Conservation (phyloP, 1,139 yeast genomes). For the Blastobotrys apis region DNA sequence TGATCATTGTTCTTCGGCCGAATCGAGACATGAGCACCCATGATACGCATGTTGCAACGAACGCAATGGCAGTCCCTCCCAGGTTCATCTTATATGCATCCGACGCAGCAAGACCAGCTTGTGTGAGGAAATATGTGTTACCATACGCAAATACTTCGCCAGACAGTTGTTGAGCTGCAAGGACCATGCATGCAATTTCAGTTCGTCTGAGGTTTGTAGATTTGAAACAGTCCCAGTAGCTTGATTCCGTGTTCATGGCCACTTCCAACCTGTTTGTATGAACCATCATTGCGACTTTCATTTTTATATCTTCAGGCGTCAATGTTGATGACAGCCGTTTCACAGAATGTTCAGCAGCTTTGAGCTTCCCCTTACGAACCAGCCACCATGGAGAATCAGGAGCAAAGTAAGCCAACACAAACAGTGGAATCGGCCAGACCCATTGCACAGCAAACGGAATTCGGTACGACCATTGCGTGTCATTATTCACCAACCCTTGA, state of each 20-base stretch:
- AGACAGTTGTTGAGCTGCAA: conserved; percentile 6
- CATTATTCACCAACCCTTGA: conserved; percentile 1
- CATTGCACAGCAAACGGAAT: conserved; percentile 54
- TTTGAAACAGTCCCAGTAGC: conserved; percentile 47
- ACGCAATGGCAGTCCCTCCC: conserved; percentile 25
- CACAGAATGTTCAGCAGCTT: conserved; percentile 21
- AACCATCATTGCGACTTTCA: conserved; percentile 40
- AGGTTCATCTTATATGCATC: conserved; percentile 20
- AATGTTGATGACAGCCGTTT: conserved; percentile 24
- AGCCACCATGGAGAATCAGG: conserved; percentile 60
- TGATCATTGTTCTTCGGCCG: conserved; percentile 48
- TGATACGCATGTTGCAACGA: conserved; percentile 16
- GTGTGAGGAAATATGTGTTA: conserved; percentile 21
- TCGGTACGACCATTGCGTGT: conserved; percentile 34
- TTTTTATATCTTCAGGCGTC: conserved; percentile 33
- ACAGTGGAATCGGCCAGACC: conserved; percentile 56
- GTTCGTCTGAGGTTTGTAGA: conserved; percentile 51
- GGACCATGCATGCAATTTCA: conserved; percentile 34
- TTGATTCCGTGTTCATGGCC: conserved; percentile 33
- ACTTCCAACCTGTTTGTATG: conserved; percentile 45
- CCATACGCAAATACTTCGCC: conserved; percentile 30
- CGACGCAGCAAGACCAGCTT: conserved; percentile 19
- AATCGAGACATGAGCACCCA: conserved; percentile 22
- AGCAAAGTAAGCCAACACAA: conserved; percentile 46
- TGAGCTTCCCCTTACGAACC: conserved; percentile 39